Percentiles rank a stretch among this genome's conserved stretches.
These are phyloP conservation scores for Musa troglodytarum DNA, from an alignment of 176 grass and related monocot species.

Conservation along the genomic window DNA sequence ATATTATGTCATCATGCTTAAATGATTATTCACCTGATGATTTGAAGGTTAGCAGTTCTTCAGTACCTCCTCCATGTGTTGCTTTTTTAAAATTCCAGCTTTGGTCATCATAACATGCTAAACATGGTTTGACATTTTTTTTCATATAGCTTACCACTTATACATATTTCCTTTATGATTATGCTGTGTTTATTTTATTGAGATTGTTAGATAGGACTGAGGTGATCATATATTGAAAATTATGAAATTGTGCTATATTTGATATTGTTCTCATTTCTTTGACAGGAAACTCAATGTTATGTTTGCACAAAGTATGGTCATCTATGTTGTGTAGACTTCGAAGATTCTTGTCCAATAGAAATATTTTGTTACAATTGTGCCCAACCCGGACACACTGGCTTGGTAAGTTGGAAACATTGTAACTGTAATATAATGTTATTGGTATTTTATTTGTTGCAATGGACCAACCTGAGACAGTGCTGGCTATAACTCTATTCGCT, in stretches of 20 bases:
- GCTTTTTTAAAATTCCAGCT: not conserved
- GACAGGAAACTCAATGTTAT: conserved; percentile 88
- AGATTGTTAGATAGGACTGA: not conserved
- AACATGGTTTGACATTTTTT: not conserved
- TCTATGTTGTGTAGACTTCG: conserved; percentile 67
- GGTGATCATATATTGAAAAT: not conserved
- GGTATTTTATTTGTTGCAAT: not conserved
- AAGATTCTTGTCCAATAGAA: conserved; percentile 42
- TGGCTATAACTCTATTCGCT: not conserved
- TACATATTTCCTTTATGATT: not conserved
- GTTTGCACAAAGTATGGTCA: conserved; percentile 75
- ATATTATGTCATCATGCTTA: conserved; percentile 74
- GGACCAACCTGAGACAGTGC: not conserved
- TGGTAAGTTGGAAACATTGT: conserved; percentile 34
- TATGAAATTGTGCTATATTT: not conserved
- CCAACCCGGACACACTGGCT: conserved; percentile 68
- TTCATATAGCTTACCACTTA: not conserved
- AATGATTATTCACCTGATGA: conserved; percentile 67
- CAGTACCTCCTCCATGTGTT: not conserved
- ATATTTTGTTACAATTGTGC: conserved; percentile 94
- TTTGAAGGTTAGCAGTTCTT: conserved; percentile 45
- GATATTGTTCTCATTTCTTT: conserved; percentile 11
- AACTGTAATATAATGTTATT: not conserved
- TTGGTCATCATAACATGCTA: too few relatives aligned
- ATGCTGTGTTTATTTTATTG: not conserved